Evolutionary conservation across 805 yeast genomes (phyloP).

Genomic region (Suhomyces tanzawaensis): DNA sequence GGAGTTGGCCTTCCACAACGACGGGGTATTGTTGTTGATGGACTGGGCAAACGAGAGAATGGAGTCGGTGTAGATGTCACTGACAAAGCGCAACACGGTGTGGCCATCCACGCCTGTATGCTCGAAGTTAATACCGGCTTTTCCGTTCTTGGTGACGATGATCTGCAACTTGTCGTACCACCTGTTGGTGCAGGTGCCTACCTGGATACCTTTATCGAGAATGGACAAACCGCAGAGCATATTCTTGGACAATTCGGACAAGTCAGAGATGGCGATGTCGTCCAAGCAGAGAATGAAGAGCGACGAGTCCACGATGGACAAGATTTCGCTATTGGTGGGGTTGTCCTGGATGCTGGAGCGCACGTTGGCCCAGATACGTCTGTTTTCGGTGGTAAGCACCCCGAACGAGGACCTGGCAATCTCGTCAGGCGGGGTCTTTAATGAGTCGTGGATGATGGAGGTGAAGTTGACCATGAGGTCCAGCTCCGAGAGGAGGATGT

Average conservation of each 20-base stretch:
- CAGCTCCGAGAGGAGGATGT: constrained; percentile 68
- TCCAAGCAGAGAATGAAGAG: constrained; percentile 82
- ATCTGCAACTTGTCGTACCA: constrained; percentile 94
- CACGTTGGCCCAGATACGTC: constrained; percentile 82
- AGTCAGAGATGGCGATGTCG: constrained; percentile 62
- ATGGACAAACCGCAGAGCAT: constrained; percentile 84
- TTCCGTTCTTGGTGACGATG: constrained; percentile 82
- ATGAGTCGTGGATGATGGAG: constrained; percentile 74
- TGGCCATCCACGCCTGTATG: constrained; percentile 97
- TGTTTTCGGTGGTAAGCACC: constrained; percentile 83
- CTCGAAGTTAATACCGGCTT: constrained; percentile 91
- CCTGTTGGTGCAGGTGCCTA: constrained; percentile 90
- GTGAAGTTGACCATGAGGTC: constrained; percentile 74
- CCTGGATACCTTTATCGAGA: constrained; percentile 81
- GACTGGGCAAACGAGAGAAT: constrained; percentile 81
- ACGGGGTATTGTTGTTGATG: constrained; percentile 73
- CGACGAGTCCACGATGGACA: constrained; percentile 76
- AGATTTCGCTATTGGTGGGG: constrained; percentile 63
- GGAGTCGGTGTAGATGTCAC: constrained; percentile 89
- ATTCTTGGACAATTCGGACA: constrained; percentile 70
- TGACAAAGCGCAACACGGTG: constrained; percentile 82
- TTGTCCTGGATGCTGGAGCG: constrained; percentile 46
- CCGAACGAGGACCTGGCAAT: constrained; percentile 81
- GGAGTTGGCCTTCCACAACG: constrained; percentile 53
- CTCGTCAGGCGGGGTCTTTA: constrained; percentile 49